Base-by-base conservation (phyloP, 345 rosid species). In the Acer saccharum region DNA sequence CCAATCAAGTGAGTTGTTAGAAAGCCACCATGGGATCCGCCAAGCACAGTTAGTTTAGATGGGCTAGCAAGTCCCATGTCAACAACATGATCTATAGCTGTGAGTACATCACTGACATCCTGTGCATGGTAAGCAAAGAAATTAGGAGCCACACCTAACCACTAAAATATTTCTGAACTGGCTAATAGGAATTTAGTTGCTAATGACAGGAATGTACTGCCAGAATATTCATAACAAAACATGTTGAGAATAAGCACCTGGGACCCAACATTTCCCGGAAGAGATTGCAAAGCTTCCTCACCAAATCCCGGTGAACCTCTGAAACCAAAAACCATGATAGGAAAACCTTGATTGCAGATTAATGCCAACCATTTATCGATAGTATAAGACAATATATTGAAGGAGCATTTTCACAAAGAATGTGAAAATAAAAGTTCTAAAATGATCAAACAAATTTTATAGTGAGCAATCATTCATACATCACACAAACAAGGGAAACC, bases 251-350 rank as follows among this genome's bases (percentile, higher is more conserved):
- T 18, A 75, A 69, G 74, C 69, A 95, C 99, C 99, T 92, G 99
- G 16, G 90, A 88, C 54, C 99, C 99, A 77, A 88, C 41, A 82
- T 89, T 96, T 68, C 99, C 98, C 20, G 91, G 94, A 83, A 96
- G 91, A 78, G 97, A 94, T 73, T 96, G 99, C 84, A 96, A 86
- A 76, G 99, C 98, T 71, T 96, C 99, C 87, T 96, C 98, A 1
- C 99, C 98, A 78, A 85, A 96, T 72, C 99, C 99, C 71, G 89
- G 10, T 0, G 99, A 96, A 79, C 98, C 99, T 89, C 99, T 96
- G 90, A 44, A 73, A 87, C 72, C 58, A 77, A 69, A 35, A 35
- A 66, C 46, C 39, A 27, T 35, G 35, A 82, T 23, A 80, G 71
- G 43, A 71, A 48, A 74, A 68, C 61, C 76, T 71, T 60, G 48